Evolutionary conservation across 2,329 filamentous ascomycete genomes (phyloP).

Genomic region (Talaromyces sp.): DNA sequence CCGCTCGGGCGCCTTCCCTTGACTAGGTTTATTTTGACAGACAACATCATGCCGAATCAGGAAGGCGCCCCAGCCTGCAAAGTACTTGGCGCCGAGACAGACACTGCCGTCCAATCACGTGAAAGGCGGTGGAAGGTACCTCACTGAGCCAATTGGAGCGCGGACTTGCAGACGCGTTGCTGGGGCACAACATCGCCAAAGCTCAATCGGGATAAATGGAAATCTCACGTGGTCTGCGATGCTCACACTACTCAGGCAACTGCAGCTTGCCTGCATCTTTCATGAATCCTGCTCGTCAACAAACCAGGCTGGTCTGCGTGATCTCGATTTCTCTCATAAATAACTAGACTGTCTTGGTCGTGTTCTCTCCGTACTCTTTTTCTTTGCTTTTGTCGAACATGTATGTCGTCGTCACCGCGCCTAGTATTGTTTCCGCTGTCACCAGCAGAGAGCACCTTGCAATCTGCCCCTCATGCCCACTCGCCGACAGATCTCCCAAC

Average conservation of each 20-base stretch:
- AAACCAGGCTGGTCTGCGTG: neutral
- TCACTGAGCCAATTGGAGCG: neutral
- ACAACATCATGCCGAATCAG: constrained; percentile 6
- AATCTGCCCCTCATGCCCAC: constrained; percentile 30
- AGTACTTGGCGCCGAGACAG: neutral
- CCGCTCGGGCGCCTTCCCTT: neutral
- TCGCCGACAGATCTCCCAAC: constrained; percentile 31
- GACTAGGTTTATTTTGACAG: neutral
- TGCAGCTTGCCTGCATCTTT: neutral
- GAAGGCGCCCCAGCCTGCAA: neutral
- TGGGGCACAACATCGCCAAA: constrained; percentile 2
- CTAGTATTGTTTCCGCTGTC: constrained; percentile 17
- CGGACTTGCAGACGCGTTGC: neutral
- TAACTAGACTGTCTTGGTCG: neutral
- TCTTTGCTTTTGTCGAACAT: neutral
- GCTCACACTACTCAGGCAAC: neutral
- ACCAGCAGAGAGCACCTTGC: constrained; percentile 25
- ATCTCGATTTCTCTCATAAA: neutral
- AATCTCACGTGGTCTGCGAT: neutral
- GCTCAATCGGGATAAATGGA: constrained; percentile 10
- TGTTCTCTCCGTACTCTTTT: neutral
- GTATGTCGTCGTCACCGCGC: neutral
- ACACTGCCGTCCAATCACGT: neutral
- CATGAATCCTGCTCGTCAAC: neutral
- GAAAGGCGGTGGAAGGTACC: neutral